A percentile compares a stretch with the other conserved stretches of the same genome.
These are phyloP conservation scores for Serendipita indica DNA, from an alignment of 768 basidiomycete species.

Conservation along the genomic window DNA sequence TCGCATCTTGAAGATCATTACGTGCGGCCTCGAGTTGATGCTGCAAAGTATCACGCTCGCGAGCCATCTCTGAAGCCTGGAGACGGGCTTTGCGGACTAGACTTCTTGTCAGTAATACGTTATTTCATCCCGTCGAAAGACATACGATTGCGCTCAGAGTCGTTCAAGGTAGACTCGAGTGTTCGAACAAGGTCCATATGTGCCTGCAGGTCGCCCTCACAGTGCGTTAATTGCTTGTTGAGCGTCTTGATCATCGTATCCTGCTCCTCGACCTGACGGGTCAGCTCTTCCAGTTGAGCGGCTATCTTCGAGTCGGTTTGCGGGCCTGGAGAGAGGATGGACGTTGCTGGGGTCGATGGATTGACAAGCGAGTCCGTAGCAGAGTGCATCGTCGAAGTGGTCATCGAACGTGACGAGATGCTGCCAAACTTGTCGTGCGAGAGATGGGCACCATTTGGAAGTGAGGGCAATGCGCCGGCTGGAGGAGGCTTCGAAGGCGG, in stretches of 20 bases:
- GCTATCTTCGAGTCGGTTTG: slow-evolving; percentile 40
- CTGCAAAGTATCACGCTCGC: slow-evolving; percentile 67
- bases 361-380: slow-evolving; percentile 49
- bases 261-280: slow-evolving; percentile 66
- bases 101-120: slow-evolving; percentile 10
- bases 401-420: slow-evolving; percentile 44
- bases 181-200: slow-evolving; percentile 82
- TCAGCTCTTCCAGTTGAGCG: slow-evolving; percentile 53
- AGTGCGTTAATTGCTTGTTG: slow-evolving; percentile 87
- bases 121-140: slow-evolving; percentile 14
- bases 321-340: slow-evolving; percentile 22
- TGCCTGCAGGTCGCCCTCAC: slow-evolving; percentile 78
- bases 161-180: slow-evolving; percentile 72
- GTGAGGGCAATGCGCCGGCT: slow-evolving; percentile 69
- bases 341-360: slow-evolving; percentile 29
- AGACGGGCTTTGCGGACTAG: slow-evolving; percentile 84
- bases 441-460: slow-evolving; percentile 33
- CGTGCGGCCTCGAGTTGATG: slow-evolving; percentile 51
- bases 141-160: slow-evolving; percentile 87
- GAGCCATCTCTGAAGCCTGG: slow-evolving; percentile 79
- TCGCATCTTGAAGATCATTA: slow-evolving; percentile 58
- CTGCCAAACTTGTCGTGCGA: slow-evolving; percentile 39
- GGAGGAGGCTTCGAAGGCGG: slow-evolving; percentile 71
- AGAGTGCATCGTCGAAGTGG: slow-evolving; percentile 35
- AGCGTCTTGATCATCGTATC: slow-evolving; percentile 86